Percentiles rank a stretch among this genome's conserved stretches.
Evolutionary conservation across 305 asterid genomes (phyloP).

Genomic region (Rubia peregrina): DNA sequence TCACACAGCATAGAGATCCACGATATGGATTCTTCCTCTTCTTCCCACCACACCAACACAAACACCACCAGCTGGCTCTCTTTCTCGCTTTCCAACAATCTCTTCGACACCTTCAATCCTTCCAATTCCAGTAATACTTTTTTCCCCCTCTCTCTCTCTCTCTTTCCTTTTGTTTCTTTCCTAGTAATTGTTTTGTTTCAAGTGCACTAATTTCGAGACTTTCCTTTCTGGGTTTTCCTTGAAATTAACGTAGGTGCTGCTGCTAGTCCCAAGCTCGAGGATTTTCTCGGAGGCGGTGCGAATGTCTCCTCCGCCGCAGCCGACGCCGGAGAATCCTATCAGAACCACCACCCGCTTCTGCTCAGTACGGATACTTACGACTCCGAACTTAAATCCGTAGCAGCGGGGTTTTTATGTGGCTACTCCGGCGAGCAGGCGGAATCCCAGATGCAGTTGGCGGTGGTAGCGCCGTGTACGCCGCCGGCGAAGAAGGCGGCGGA

Average conservation of each 20-base stretch:
- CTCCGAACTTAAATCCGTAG: constrained; percentile 51
- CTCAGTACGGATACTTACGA: constrained; percentile 31
- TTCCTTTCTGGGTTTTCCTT: neutral
- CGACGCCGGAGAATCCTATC: constrained; percentile 18
- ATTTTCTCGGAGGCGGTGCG: constrained; percentile 46
- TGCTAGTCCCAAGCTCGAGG: constrained; percentile 58
- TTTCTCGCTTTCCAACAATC: constrained; percentile 76
- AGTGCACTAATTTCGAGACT: constrained; percentile 7
- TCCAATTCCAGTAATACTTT: neutral
- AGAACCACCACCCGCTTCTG: constrained; percentile 9
- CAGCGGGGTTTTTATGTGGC: constrained; percentile 51
- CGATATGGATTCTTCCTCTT: constrained; percentile 57
- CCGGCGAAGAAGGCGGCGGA: constrained; percentile 55
- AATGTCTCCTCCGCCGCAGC: constrained; percentile 19
- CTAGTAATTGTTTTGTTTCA: neutral
- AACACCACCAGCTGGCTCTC: constrained; percentile 56
- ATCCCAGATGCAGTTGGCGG: constrained; percentile 26
- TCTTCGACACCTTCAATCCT: constrained; percentile 25
- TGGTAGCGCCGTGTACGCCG: constrained; percentile 24
- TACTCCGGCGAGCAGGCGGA: constrained; percentile 29
- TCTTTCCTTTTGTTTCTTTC: neutral
- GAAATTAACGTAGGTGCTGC: constrained; percentile 14
- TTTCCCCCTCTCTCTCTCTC: neutral
- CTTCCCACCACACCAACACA: constrained; percentile 20
- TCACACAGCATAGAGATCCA: constrained; percentile 28